Evolutionary conservation across 306 rosid genomes (phyloP).

Genomic region (Astragalus membranaceus): DNA sequence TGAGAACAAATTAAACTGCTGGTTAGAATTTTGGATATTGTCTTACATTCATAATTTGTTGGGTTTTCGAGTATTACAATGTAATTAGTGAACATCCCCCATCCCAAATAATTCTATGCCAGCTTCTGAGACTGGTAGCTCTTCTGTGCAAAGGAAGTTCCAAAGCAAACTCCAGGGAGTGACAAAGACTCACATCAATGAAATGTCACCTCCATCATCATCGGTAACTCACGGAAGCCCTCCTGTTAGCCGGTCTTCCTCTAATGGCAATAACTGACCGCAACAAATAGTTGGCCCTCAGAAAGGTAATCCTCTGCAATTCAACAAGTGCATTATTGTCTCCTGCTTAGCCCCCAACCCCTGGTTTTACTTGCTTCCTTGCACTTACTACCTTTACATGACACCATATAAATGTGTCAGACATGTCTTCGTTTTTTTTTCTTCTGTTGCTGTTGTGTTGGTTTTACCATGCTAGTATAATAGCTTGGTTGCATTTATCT

Average conservation of each 20-base stretch:
- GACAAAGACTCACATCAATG: slow-evolving; percentile 46
- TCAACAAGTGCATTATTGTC: background rate
- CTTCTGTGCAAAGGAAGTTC: slow-evolving; percentile 48
- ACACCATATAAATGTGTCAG: background rate
- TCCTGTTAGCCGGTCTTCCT: slow-evolving; percentile 55
- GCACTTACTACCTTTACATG: background rate
- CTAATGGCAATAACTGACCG: slow-evolving; percentile 60
- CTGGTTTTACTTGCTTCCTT: background rate
- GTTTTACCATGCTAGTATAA: no score
- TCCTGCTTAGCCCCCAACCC: background rate
- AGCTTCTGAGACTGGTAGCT: slow-evolving; percentile 50
- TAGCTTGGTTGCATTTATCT: no score
- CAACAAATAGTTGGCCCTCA: slow-evolving; percentile 59
- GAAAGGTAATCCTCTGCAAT: slow-evolving; percentile 50
- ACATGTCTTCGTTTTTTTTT: background rate
- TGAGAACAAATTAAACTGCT: slow-evolving; percentile 39
- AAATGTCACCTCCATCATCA: slow-evolving; percentile 40
- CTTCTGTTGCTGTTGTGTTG: background rate
- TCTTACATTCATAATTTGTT: background rate
- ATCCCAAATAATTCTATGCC: slow-evolving; percentile 21
- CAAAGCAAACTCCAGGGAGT: slow-evolving; percentile 51
- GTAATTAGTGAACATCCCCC: slow-evolving; percentile 6
- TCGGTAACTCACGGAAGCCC: slow-evolving; percentile 48
- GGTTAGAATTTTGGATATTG: slow-evolving; percentile 37
- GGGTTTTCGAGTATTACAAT: slow-evolving; percentile 11